A percentile compares a stretch with the other conserved stretches of the same genome.
These are phyloP conservation scores for Pythium coloratum DNA, from an alignment of 352 stramenopile genomes.

Conservation along the genomic window DNA sequence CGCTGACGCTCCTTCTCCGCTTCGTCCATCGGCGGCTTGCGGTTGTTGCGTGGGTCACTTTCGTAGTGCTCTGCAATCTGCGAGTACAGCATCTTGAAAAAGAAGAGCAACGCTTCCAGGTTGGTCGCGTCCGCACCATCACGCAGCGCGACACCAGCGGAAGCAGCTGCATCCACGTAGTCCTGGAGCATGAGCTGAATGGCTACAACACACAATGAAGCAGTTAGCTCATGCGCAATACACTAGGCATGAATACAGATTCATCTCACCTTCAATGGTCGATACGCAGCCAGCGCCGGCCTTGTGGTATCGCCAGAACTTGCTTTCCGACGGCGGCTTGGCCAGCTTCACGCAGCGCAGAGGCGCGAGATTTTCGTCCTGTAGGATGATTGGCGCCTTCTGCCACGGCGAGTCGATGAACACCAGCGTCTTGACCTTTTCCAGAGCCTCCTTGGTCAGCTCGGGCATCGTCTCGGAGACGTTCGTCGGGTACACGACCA, in stretches of 20 bases:
- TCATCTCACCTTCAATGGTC: constrained; percentile 81
- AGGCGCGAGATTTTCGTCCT: constrained; percentile 47
- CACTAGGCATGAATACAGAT: no score
- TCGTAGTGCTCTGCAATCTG: constrained; percentile 70
- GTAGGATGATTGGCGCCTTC: constrained; percentile 76
- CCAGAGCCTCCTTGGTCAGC: constrained; percentile 57
- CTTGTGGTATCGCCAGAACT: constrained; percentile 89
- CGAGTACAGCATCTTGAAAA: constrained; percentile 77
- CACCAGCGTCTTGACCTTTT: constrained; percentile 61
- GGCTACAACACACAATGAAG: constrained; percentile 30
- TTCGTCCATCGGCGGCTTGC: constrained; percentile 78
- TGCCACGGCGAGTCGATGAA: constrained; percentile 90
- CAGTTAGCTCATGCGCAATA: not conserved
- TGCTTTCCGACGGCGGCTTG: constrained; percentile 73
- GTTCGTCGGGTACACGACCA: constrained; percentile 84
- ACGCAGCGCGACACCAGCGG: constrained; percentile 33
- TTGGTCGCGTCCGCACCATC: constrained; percentile 37
- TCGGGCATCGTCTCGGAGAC: constrained; percentile 64
- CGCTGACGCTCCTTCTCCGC: constrained; percentile 80
- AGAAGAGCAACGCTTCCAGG: constrained; percentile 75
- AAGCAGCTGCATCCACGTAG: constrained; percentile 49
- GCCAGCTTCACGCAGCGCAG: constrained; percentile 81
- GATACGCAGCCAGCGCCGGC: constrained; percentile 84
- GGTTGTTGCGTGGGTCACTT: constrained; percentile 42
- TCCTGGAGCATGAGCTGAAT: constrained; percentile 85